Conservation (phyloP, 306 rosid species). For the cucumber (Cucumis sativus) region DNA sequence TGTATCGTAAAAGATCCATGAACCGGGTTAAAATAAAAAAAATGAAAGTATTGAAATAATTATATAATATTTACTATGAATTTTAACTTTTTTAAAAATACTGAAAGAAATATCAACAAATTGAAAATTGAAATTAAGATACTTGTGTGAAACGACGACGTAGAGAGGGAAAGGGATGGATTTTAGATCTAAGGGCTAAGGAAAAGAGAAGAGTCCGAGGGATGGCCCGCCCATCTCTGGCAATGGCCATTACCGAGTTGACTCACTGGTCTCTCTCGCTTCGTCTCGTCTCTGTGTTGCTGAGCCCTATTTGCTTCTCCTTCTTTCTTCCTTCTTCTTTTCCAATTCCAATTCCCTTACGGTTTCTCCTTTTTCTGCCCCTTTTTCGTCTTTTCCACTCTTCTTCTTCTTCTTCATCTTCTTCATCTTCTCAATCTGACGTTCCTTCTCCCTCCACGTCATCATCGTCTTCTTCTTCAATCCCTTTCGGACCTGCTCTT, state of each 20-base stretch:
- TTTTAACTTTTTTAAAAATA: no score
- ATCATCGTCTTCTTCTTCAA: constrained; percentile 13
- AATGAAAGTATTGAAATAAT: no score
- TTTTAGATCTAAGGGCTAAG: background rate
- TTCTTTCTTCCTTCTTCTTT: background rate
- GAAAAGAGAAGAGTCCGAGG: background rate
- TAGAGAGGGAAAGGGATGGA: background rate
- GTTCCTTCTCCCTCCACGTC: constrained; percentile 10
- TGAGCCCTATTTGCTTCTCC: background rate
- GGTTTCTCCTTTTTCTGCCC: constrained; percentile 2
- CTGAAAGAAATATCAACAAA: no score
- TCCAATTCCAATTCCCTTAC: background rate
- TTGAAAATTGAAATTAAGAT: no score
- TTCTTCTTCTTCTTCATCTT: constrained; percentile 5
- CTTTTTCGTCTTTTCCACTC: constrained; percentile 12
- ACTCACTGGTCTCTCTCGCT: background rate
- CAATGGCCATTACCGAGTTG: constrained; percentile 4
- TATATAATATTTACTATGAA: no score
- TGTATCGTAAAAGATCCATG: no score
- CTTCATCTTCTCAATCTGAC: constrained; percentile 11
- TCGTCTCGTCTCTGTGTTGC: background rate
- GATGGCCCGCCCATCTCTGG: background rate
- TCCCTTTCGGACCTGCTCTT: constrained; percentile 7
- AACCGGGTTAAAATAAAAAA: no score
- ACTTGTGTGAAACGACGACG: background rate